Evolutionary conservation across 352 stramenopile genomes (phyloP), one percentile per base, ranked within the genome.

Genomic region (Phytophthora gonapodyides): DNA sequence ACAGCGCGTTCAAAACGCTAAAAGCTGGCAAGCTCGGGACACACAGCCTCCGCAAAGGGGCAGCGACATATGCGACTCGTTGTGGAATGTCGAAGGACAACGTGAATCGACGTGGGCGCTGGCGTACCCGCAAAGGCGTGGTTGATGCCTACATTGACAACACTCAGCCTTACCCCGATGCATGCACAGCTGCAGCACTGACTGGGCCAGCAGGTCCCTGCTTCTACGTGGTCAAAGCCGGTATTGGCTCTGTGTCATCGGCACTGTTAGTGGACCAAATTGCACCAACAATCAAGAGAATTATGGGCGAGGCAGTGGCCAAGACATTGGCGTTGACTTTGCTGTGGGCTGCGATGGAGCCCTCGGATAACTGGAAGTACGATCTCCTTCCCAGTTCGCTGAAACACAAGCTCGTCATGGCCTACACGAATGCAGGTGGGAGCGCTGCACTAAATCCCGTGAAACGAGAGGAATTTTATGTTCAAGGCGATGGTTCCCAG

Each of bases 81-180:
- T 38, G 56, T 31, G 43, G 63, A 10, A 38, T 71, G 1, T 56
- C 59, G 19, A 61, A 61, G 11, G 42, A 43, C 19, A 49, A 21
- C 31, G 21, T 68, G 4, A 63, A 63, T 31, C 60, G n/a, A 2
- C 47, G 54, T 42, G 54, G 53, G 34, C 17, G 41, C 1, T 64
- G 60, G 52, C n/a, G 60, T 37, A 58, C 51, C 9, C 43, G 44
- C 2, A 68, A 63, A 43, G 36, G 17, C 21, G 38, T 44, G 1
- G 45, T 57, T 5, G 60, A 64, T 24, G 35, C 45, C 3, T 56
- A 60, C 30, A 64, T 62, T 33, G 50, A 61, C 37, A 53, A 59
- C 17, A 57, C 48, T 3, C 34, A 44, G 24, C 59, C 27, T 5
- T 56, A 61, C 30, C 49, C 43, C 8, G 50, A 67, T 12, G 50